A percentile compares a stretch with the other conserved stretches of the same genome.
phyloP scores from a whole-genome alignment of 139 green algal genomes.

The Chlorella sp. region DNA sequence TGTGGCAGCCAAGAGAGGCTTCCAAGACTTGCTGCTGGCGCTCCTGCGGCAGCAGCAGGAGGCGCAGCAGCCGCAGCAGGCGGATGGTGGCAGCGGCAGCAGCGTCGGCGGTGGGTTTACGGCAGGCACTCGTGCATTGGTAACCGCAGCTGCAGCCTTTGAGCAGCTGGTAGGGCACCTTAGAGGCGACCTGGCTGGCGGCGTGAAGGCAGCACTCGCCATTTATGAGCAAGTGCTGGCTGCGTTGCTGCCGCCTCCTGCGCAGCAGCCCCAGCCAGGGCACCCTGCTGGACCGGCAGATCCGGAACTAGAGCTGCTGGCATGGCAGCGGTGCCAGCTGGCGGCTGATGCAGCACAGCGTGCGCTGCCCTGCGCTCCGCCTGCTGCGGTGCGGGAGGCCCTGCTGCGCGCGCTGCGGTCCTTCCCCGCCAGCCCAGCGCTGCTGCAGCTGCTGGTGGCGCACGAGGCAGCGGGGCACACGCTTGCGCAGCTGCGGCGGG shows the following conservation, averaged over 20 bases:
- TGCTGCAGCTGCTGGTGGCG: constrained; percentile 52
- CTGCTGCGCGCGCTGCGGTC: constrained; percentile 41
- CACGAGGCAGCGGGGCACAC: constrained; percentile 45
- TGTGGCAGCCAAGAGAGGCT: constrained; percentile 33
- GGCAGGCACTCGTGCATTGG: not conserved
- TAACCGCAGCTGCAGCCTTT: constrained; percentile 1
- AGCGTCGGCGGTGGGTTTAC: not conserved
- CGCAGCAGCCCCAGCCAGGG: not conserved
- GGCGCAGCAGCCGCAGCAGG: constrained; percentile 28
- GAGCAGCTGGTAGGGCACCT: not conserved
- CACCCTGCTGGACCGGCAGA: not conserved
- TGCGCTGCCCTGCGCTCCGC: not conserved
- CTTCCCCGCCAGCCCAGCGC: constrained; percentile 49
- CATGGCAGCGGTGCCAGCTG: constrained; percentile 13
- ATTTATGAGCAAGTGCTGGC: constrained; percentile 32
- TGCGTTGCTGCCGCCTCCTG: not conserved
- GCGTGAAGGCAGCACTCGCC: constrained; percentile 5
- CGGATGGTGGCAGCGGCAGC: not conserved
- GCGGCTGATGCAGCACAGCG: constrained; percentile 1
- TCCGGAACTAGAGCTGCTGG: not conserved
- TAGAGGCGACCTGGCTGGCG: not conserved
- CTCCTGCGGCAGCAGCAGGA: constrained; percentile 25
- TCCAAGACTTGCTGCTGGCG: constrained; percentile 25
- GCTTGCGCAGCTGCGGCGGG: constrained; percentile 16
- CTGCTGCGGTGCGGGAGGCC: not conserved